Conservation (phyloP, 176 grass and related monocot genomes). For the Phoenix roebelenii region DNA sequence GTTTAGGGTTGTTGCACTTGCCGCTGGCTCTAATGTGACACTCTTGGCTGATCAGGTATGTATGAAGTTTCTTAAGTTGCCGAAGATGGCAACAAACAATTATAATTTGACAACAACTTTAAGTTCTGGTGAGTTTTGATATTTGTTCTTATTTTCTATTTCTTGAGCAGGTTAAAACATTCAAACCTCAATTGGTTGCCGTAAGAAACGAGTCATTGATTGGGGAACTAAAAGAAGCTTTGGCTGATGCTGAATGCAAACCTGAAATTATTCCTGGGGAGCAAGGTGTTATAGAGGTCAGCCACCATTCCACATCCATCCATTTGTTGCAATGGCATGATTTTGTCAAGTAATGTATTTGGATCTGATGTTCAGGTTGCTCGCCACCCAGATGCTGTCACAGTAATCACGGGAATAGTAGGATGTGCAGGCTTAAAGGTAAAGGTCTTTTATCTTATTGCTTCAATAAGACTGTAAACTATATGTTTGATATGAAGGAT, state of each 20-base stretch:
- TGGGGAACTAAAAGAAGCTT: conserved; percentile 77
- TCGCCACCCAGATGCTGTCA: conserved; percentile 79
- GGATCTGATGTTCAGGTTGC: conserved; percentile 47
- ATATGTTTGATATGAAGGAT: no score
- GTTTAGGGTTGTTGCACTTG: conserved; percentile 89
- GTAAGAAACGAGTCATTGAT: conserved; percentile 69
- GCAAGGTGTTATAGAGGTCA: conserved; percentile 80
- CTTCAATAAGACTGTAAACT: no score
- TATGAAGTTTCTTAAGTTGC: neutral
- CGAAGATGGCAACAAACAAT: no score
- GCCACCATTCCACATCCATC: conserved; percentile 9
- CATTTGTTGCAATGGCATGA: neutral
- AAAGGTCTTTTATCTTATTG: conserved; percentile 1
- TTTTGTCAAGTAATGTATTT: neutral
- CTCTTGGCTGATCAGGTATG: conserved; percentile 94
- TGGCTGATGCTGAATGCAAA: conserved; percentile 81
- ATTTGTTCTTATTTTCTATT: neutral
- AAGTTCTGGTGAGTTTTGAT: no score
- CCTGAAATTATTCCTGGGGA: conserved; percentile 99
- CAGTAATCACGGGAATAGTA: conserved; percentile 93
- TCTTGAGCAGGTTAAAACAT: conserved; percentile 63
- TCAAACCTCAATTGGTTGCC: conserved; percentile 84
- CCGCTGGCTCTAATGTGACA: conserved; percentile 93
- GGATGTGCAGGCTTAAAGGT: conserved; percentile 97
- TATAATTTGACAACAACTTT: no score